phyloP scores from a whole-genome alignment of 129 eudicot genomes.

The Lactuca saligna region DNA sequence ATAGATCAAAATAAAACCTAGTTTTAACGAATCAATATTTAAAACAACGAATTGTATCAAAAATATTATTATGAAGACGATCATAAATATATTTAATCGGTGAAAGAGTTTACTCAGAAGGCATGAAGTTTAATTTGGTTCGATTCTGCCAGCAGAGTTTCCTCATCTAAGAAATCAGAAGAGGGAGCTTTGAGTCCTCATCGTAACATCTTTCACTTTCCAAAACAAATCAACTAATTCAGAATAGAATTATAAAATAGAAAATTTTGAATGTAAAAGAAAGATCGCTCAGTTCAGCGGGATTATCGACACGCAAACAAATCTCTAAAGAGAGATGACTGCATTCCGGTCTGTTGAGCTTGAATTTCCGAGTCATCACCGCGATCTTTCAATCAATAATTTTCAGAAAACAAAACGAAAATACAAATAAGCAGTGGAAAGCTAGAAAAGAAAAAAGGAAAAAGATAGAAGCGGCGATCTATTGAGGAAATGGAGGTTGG shows the following conservation, averaged over 20 bases:
- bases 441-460: neutral
- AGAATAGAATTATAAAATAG: neutral
- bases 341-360: slow-evolving; percentile 82
- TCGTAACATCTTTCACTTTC: slow-evolving; percentile 23
- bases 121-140: slow-evolving; percentile 39
- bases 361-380: slow-evolving; percentile 61
- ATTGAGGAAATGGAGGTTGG: neutral
- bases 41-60: no score
- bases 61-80: neutral
- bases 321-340: slow-evolving; percentile 33
- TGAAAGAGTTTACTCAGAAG: slow-evolving; percentile 37
- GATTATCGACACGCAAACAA: slow-evolving; percentile 67
- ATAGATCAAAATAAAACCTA: neutral
- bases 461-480: neutral
- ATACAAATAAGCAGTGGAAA: neutral
- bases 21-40: neutral
- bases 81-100: neutral
- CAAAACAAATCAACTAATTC: neutral
- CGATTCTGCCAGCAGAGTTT: slow-evolving; percentile 56
- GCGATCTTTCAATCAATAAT: slow-evolving; percentile 22
- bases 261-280: neutral
- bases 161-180: slow-evolving; percentile 45
- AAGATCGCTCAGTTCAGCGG: slow-evolving; percentile 81
- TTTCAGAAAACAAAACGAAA: neutral
- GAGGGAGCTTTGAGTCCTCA: slow-evolving; percentile 63